Evolutionary conservation across 1,139 yeast species (phyloP), one percentile per base, ranked within the genome.

Genomic region (Saccharomyces hybrid): DNA sequence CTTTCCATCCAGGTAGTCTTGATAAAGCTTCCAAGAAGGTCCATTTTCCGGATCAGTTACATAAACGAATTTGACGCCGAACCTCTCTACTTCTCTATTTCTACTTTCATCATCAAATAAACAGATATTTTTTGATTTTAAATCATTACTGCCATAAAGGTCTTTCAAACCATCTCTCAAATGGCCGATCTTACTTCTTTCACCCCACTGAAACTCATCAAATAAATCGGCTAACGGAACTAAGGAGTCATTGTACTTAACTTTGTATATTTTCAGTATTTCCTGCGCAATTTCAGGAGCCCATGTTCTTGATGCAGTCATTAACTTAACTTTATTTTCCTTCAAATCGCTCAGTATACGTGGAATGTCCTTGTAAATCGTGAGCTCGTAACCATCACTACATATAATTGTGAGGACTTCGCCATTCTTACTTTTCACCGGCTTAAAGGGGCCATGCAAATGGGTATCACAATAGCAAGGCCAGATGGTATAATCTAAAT

Each of bases 401-500:
- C 82, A 86, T 1, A 71, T 64, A 1, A 74, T 59, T 0, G 69
- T 67, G 24, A 58, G 62, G 2, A 68, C 69, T 53, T 66, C 67
- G 21, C 69, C 69, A 48, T 63, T 61, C 2, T 53, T 49, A 16
- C 57, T 59, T 19, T 62, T 56, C 8, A 63, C 60, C 9, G 66
- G 68, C 50, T 65, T 71, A 29, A 78, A 58, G 1, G 81, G 87
- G 27, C 78, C 71, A 8, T 67, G 69, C 16, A 83, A 72, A 64
- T 82, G 86, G 0, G 84, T 81, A 64, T 83, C 78, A 57, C 77
- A 74, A 67, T 75, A 73, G 51, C 77, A 73, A 21, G 72, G 87
- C 88, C 88, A 82, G 42, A 82, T 70, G 0, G 87, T 82, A 63
- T 80, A 83, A 62, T 83, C 87, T 46, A 83, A 67, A 64, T 83